Percentiles rank a stretch among this genome's conserved stretches.
phyloP scores from a whole-genome alignment of 805 yeast genomes.

The Isabelozyma rhagii region DNA sequence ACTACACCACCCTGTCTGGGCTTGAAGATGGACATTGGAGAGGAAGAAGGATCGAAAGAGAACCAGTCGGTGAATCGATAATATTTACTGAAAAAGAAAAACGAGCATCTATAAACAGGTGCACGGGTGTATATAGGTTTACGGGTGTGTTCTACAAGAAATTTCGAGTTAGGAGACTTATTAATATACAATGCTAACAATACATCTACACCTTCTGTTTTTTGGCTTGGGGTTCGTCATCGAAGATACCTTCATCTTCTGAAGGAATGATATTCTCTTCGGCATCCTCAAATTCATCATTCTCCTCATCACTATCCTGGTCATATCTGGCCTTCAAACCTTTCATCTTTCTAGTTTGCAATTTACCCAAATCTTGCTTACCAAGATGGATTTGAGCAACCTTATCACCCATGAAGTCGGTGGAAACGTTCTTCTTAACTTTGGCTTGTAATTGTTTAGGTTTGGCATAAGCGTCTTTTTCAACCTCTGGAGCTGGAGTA shows the following conservation, averaged over 20 bases:
- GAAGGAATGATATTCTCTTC: constrained; percentile 10
- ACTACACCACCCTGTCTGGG: constrained; percentile 7
- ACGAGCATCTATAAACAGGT: not conserved
- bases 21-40: constrained; percentile 9
- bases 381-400: constrained; percentile 95
- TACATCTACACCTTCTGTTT: constrained; percentile 25
- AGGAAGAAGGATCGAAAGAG: not conserved
- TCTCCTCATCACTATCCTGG: constrained; percentile 62
- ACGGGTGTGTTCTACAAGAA: not conserved
- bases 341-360: constrained; percentile 98
- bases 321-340: constrained; percentile 88
- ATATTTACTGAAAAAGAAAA: too few species aligned
- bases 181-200: not conserved
- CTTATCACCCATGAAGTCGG: constrained; percentile 92
- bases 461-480: constrained; percentile 79
- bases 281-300: constrained; percentile 16
- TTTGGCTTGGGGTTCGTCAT: constrained; percentile 19
- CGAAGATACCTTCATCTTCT: not conserved
- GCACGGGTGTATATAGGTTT: not conserved
- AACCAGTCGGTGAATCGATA: not conserved
- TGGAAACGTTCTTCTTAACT: constrained; percentile 83
- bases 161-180: not conserved
- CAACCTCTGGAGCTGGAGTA: constrained; percentile 80
- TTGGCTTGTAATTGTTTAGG: constrained; percentile 81
- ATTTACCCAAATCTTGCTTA: constrained; percentile 81